Percentiles rank a stretch among this genome's conserved stretches.
These are phyloP conservation scores for Penicillium sp. DNA, from an alignment of 2,329 filamentous ascomycete genomes.

Conservation along the genomic window DNA sequence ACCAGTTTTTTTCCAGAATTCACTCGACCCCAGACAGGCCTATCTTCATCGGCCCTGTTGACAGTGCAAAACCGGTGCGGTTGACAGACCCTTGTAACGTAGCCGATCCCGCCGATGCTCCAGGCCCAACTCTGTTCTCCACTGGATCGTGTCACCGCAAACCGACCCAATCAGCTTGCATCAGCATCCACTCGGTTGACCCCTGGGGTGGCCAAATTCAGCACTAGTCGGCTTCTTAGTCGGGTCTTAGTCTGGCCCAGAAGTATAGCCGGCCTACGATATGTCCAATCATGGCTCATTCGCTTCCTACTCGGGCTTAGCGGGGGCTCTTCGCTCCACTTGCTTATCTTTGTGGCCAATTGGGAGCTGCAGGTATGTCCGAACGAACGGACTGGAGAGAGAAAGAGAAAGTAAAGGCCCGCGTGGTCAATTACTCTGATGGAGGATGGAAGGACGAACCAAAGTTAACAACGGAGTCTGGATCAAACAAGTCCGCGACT, in stretches of 20 bases:
- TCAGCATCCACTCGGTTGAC: background rate
- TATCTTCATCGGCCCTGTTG: constrained; percentile 5
- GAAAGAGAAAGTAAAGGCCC: background rate
- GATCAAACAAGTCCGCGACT: background rate
- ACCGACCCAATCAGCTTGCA: constrained; percentile 18
- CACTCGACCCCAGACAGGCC: constrained; percentile 27
- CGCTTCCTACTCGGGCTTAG: constrained; percentile 10
- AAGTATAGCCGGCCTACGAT: background rate
- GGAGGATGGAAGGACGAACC: background rate
- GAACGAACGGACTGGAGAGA: constrained; percentile 5
- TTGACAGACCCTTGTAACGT: constrained; percentile 26
- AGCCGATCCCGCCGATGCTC: constrained; percentile 24
- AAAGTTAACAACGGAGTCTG: background rate
- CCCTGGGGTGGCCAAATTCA: constrained; percentile 21
- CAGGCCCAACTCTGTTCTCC: constrained; percentile 24
- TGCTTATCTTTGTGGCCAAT: constrained; percentile 35
- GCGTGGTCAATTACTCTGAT: constrained; percentile 5
- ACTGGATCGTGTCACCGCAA: constrained; percentile 29
- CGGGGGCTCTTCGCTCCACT: constrained; percentile 24
- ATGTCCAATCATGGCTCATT: background rate
- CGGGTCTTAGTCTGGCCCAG: constrained; percentile 1
- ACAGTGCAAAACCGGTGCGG: background rate
- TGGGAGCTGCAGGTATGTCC: background rate
- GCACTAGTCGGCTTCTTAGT: constrained; percentile 1
- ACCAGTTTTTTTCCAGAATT: constrained; percentile 8